Evolutionary conservation across 1,284 basidiomycete genomes (phyloP).

Genomic region (Irpex rosettiformis): DNA sequence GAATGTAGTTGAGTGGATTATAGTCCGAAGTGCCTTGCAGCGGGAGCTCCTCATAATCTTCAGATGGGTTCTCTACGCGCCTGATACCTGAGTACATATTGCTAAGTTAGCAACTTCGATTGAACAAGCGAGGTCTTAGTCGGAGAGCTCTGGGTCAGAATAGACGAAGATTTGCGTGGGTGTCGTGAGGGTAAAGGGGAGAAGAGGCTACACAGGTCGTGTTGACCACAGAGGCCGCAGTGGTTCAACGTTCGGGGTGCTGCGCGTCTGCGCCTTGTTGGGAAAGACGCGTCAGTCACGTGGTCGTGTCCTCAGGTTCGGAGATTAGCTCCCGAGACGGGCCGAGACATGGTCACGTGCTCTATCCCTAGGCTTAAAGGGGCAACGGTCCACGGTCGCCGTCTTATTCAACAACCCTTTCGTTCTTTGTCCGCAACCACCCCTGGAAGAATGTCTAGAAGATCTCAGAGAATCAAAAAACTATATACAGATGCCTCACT

Average conservation of each 20-base stretch:
- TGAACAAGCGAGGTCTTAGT: not conserved
- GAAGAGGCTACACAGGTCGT: too few relatives aligned
- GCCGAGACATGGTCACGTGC: not conserved
- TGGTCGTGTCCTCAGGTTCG: too few relatives aligned
- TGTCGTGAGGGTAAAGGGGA: not conserved
- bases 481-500: not conserved
- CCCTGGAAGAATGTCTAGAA: not conserved
- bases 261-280: not conserved
- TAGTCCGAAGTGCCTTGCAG: slow-evolving; percentile 2
- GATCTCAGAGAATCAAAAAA: not conserved
- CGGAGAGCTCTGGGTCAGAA: not conserved
- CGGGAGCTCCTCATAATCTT: not conserved
- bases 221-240: too few relatives aligned
- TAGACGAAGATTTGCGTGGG: not conserved
- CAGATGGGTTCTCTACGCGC: not conserved
- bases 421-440: not conserved
- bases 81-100: slow-evolving; percentile 2
- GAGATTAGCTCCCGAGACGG: not conserved
- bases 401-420: not conserved
- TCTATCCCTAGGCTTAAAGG: not conserved
- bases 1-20: not conserved
- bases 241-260: too few relatives aligned
- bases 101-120: not conserved
- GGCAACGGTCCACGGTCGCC: not conserved
- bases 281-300: slow-evolving; percentile 4